These are phyloP conservation scores for Bryoerythrophyllum caledonicum DNA, from an alignment of 225 moss, liverwort and hornwort genomes.

Conservation along the genomic window DNA sequence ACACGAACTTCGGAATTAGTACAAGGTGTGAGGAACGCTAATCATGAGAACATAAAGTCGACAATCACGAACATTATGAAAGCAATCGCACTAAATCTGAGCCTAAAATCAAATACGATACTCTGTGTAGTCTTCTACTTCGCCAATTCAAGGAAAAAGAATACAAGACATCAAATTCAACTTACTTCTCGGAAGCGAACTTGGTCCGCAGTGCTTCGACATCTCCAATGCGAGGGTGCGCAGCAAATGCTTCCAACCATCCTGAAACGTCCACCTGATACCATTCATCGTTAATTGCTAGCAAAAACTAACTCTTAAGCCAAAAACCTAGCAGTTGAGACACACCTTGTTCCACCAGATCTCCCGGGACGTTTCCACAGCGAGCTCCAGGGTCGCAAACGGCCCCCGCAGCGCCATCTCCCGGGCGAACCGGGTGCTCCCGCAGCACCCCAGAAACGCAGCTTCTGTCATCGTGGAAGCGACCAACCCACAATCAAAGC, in stretches of 20 bases:
- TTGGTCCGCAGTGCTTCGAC: conserved; percentile 66
- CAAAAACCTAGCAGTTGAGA: neutral
- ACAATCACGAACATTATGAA: too few relatives aligned
- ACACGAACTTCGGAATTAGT: too few relatives aligned
- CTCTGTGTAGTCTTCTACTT: neutral
- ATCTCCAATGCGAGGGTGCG: conserved; percentile 94
- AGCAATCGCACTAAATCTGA: too few relatives aligned
- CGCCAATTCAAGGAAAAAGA: neutral
- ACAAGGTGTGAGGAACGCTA: too few relatives aligned
- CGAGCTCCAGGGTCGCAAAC: conserved; percentile 62
- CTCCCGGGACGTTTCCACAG: conserved; percentile 54
- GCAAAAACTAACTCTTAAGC: neutral
- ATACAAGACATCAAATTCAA: neutral
- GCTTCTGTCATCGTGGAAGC: conserved; percentile 38
- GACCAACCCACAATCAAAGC: neutral
- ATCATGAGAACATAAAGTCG: too few relatives aligned
- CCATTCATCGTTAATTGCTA: conserved; percentile 6
- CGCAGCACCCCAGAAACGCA: conserved; percentile 72
- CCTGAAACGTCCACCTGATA: conserved; percentile 78
- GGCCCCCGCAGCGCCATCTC: conserved; percentile 62
- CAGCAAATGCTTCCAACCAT: conserved; percentile 89
- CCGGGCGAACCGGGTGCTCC: conserved; percentile 72
- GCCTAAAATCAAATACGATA: too few relatives aligned
- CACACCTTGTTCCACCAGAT: conserved; percentile 93
- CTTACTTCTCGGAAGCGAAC: conserved; percentile 57